Evolutionary conservation across 1,284 basidiomycete genomes (phyloP).

Genomic region (Leccinum fallax): DNA sequence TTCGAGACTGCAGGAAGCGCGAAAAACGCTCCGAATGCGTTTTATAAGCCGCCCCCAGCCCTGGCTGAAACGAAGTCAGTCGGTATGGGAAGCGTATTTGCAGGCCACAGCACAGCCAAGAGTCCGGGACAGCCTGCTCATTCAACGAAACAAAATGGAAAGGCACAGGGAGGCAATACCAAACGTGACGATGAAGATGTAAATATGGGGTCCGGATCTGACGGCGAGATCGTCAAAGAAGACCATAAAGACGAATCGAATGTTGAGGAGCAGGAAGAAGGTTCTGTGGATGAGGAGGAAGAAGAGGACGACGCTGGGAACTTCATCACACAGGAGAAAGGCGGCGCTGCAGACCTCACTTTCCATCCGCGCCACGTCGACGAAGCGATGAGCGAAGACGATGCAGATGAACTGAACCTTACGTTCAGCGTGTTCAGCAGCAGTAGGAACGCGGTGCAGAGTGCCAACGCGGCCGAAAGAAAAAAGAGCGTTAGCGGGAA

Average conservation of each 20-base stretch:
- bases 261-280: conserved; percentile 7
- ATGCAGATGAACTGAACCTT: conserved; percentile 13
- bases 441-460: conserved; percentile 5
- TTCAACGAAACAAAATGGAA: conserved; percentile 12
- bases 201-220: conserved; percentile 28
- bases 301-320: conserved; percentile 11
- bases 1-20: conserved; percentile 50
- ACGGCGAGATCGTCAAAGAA: conserved; percentile 22
- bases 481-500: not conserved
- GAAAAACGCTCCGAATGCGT: conserved; percentile 56
- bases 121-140: not conserved
- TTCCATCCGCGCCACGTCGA: conserved; percentile 14
- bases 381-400: conserved; percentile 18
- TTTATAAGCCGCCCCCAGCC: conserved; percentile 51
- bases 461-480: not conserved
- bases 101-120: not conserved
- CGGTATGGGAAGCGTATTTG: conserved; percentile 6
- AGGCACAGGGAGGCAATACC: not conserved
- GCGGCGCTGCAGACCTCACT: conserved; percentile 22
- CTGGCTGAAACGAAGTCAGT: not conserved
- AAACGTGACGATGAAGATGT: conserved; percentile 23
- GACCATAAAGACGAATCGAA: conserved; percentile 2
- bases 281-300: conserved; percentile 10
- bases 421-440: conserved; percentile 35
- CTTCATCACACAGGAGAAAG: conserved; percentile 29